Conservation (phyloP, 2,329 filamentous ascomycete genomes). For the Stylonectria norvegica region DNA sequence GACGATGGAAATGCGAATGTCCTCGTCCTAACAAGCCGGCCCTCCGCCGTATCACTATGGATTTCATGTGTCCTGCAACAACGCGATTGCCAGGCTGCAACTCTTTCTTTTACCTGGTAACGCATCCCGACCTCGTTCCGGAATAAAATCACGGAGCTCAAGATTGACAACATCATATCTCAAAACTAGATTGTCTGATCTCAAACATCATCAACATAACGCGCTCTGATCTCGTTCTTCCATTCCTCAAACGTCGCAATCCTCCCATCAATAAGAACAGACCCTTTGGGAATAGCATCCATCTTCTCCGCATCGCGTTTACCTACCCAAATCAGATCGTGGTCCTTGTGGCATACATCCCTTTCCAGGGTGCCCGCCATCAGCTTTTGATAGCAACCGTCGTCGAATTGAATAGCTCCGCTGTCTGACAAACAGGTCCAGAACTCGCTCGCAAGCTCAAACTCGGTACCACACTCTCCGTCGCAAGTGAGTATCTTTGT, state of each 20-base stretch:
- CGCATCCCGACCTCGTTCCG: no score
- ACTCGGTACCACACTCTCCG: not conserved
- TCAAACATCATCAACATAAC: slow-evolving; percentile 3
- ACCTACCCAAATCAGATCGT: not conserved
- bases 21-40: no score
- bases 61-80: no score
- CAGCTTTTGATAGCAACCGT: slow-evolving; percentile 1
- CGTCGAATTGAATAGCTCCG: not conserved
- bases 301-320: slow-evolving; percentile 5
- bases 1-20: no score
- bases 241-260: slow-evolving; percentile 8
- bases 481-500: slow-evolving; percentile 1
- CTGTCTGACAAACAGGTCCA: slow-evolving; percentile 7
- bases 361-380: not conserved
- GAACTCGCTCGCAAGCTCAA: not conserved
- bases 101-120: no score
- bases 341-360: not conserved
- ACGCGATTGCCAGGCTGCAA: no score
- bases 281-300: slow-evolving; percentile 5
- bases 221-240: slow-evolving; percentile 9
- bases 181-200: slow-evolving; percentile 14
- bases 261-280: slow-evolving; percentile 4
- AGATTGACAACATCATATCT: no score
- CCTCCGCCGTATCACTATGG: no score
- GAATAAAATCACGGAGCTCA: no score